Conservation (phyloP, 371 early-diverging fungal species). For the Smittium culicis region DNA sequence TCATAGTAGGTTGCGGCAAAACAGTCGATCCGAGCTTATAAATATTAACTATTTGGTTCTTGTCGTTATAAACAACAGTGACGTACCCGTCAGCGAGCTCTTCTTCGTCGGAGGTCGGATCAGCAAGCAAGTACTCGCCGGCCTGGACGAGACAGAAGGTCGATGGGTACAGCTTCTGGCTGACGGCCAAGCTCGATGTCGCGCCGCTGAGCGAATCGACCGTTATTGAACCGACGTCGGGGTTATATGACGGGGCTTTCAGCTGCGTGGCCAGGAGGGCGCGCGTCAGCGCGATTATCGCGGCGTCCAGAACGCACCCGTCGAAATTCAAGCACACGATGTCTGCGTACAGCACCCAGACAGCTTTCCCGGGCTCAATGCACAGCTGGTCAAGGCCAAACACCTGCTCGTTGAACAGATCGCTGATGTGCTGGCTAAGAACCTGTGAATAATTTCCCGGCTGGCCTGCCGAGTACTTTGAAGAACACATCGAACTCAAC, state of each 20-base stretch:
- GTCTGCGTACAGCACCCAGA: conserved; percentile 82
- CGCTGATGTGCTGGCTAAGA: conserved; percentile 59
- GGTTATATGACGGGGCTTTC: neutral
- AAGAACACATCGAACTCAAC: conserved; percentile 71
- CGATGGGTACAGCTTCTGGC: conserved; percentile 8
- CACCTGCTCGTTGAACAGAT: conserved; percentile 47
- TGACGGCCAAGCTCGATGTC: neutral
- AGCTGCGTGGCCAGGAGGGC: conserved; percentile 44
- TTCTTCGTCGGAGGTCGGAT: conserved; percentile 8
- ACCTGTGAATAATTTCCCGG: conserved; percentile 74
- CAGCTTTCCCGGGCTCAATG: conserved; percentile 68
- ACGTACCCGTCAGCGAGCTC: neutral
- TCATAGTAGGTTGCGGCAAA: neutral
- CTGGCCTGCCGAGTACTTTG: conserved; percentile 71
- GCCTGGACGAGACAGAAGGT: conserved; percentile 6
- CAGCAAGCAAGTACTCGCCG: conserved; percentile 8
- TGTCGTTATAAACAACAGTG: conserved; percentile 6
- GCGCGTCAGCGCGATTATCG: conserved; percentile 54
- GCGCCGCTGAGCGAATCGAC: neutral
- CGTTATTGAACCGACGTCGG: conserved; percentile 1
- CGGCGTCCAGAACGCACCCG: conserved; percentile 81
- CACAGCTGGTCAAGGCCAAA: conserved; percentile 58
- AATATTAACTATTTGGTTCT: conserved; percentile 7
- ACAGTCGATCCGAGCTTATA: conserved; percentile 5
- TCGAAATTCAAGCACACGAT: conserved; percentile 80